A percentile compares a stretch with the other conserved stretches of the same genome.
Evolutionary conservation across 345 rosid species (phyloP).

Genomic region (Lumnitzera racemosa): DNA sequence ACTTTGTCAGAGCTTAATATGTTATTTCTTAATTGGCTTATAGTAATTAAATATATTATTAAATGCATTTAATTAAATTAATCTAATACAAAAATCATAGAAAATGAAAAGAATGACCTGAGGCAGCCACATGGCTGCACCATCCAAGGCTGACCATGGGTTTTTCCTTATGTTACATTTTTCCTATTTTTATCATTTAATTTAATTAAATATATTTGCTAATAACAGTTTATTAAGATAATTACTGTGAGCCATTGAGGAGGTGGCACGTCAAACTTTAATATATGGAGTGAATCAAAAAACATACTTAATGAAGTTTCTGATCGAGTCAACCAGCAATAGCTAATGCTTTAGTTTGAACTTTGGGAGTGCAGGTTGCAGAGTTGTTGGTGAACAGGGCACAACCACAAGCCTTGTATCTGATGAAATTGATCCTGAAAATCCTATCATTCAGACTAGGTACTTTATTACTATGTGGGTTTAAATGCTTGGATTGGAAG

Average conservation of each 20-base stretch:
- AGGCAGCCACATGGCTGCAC: too few relatives aligned
- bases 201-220: too few relatives aligned
- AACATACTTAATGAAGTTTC: too few relatives aligned
- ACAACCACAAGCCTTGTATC: slow-evolving; percentile 20
- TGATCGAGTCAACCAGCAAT: background rate
- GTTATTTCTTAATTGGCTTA: too few relatives aligned
- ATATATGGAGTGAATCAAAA: background rate
- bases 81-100: too few relatives aligned
- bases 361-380: slow-evolving; percentile 40
- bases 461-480: slow-evolving; percentile 62
- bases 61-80: too few relatives aligned
- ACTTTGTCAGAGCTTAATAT: too few relatives aligned
- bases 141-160: too few relatives aligned
- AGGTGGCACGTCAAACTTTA: background rate
- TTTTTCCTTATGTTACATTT: too few relatives aligned
- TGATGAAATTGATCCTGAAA: slow-evolving; percentile 33
- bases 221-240: background rate
- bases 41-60: too few relatives aligned
- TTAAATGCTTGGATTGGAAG: slow-evolving; percentile 36
- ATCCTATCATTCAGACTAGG: slow-evolving; percentile 59
- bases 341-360: background rate
- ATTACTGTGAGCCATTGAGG: background rate
- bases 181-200: too few relatives aligned
- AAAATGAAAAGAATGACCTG: too few relatives aligned
- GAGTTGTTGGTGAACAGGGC: slow-evolving; percentile 37